A percentile compares a stretch with the other conserved stretches of the same genome.
These are phyloP conservation scores for Stereocaulon alpinum DNA, from an alignment of 495 filamentous ascomycete species.

Conservation along the genomic window DNA sequence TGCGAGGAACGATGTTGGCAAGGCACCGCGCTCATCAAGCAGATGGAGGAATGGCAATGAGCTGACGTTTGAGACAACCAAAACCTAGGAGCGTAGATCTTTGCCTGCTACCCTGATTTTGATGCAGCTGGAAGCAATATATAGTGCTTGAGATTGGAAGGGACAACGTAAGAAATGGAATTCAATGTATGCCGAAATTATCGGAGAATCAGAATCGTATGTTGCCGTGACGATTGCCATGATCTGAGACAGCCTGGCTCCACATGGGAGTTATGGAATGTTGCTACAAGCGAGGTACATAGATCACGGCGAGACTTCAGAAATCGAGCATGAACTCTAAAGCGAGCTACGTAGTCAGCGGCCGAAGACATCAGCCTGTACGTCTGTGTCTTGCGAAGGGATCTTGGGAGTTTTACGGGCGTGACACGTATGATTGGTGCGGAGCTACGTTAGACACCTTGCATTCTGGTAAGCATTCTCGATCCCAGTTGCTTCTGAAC, in stretches of 20 bases:
- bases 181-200: conserved; percentile 8
- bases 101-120: background rate
- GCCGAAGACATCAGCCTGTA: background rate
- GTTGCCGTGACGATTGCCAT: conserved; percentile 1
- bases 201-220: conserved; percentile 1
- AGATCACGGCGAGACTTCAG: background rate
- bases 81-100: background rate
- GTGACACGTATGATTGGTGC: too few relatives aligned
- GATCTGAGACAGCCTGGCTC: background rate
- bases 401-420: background rate
- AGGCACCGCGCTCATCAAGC: background rate
- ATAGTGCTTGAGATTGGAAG: conserved; percentile 11
- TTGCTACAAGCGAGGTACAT: conserved; percentile 5
- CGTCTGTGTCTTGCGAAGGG: background rate
- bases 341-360: background rate
- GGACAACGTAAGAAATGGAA: conserved; percentile 18
- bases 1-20: background rate
- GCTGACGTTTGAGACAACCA: background rate
- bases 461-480: conserved; percentile 4
- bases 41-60: background rate
- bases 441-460: background rate
- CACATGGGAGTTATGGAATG: conserved; percentile 8
- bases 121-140: background rate
- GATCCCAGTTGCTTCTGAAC: background rate
- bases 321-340: background rate